These are phyloP conservation scores for Hyaloscypha bicolor DNA, from an alignment of 495 filamentous ascomycete genomes.

Conservation along the genomic window DNA sequence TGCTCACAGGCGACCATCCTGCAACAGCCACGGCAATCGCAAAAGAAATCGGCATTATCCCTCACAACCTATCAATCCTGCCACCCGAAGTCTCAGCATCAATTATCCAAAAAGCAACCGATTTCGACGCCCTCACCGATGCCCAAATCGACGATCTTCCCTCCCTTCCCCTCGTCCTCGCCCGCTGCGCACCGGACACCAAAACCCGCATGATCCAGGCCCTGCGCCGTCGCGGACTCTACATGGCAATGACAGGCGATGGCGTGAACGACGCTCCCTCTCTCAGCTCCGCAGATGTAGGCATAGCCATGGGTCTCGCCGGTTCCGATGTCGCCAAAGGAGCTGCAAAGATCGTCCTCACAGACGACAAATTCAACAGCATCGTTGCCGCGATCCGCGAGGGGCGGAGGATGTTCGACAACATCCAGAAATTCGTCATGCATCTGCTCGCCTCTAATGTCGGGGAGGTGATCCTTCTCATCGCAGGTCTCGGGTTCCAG, in stretches of 20 bases:
- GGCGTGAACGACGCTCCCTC: slow-evolving; percentile 87
- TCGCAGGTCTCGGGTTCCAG: slow-evolving; percentile 70
- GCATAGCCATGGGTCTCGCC: slow-evolving; percentile 83
- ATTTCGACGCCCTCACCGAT: slow-evolving; percentile 64
- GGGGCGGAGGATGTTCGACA: slow-evolving; percentile 71
- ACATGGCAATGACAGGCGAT: slow-evolving; percentile 68
- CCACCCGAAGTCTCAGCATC: slow-evolving; percentile 54
- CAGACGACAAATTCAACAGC: slow-evolving; percentile 78
- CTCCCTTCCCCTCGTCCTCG: slow-evolving; percentile 65
- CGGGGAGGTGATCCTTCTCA: slow-evolving; percentile 65
- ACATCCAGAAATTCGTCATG: slow-evolving; percentile 76
- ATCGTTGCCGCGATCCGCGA: slow-evolving; percentile 67
- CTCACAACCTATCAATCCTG: slow-evolving; percentile 55
- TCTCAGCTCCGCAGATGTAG: slow-evolving; percentile 76
- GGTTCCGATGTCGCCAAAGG: slow-evolving; percentile 91
- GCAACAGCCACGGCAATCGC: slow-evolving; percentile 78
- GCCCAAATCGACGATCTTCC: slow-evolving; percentile 59
- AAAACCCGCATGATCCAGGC: slow-evolving; percentile 72
- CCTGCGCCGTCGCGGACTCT: slow-evolving; percentile 61
- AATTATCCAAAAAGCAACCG: slow-evolving; percentile 62
- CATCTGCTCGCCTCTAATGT: slow-evolving; percentile 72
- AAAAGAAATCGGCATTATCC: slow-evolving; percentile 73
- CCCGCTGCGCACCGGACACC: slow-evolving; percentile 66
- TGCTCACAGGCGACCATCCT: slow-evolving; percentile 80
- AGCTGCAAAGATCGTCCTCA: slow-evolving; percentile 82